A percentile compares a stretch with the other conserved stretches of the same genome.
phyloP scores from a whole-genome alignment of 306 rosid species.

The Spatholobus suberectus region DNA sequence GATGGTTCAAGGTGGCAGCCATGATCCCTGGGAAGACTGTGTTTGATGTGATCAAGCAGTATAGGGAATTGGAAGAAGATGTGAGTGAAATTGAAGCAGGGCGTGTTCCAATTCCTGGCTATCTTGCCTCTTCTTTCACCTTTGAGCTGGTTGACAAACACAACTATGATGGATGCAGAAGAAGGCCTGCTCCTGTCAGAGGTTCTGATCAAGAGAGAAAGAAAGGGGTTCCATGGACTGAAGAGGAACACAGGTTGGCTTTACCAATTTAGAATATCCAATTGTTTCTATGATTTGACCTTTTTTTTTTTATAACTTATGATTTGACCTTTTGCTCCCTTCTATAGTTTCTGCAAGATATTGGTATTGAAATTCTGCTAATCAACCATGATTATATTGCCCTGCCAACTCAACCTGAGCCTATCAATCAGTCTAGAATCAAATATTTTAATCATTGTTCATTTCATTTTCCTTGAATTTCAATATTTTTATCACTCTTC shows the following conservation, averaged over 20 bases:
- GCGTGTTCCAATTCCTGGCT: slow-evolving; percentile 74
- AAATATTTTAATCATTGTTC: background rate
- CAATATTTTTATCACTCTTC: background rate
- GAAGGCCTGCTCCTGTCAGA: slow-evolving; percentile 53
- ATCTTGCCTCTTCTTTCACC: slow-evolving; percentile 70
- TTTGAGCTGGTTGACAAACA: slow-evolving; percentile 65
- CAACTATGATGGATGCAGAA: slow-evolving; percentile 60
- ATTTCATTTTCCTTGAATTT: slow-evolving; percentile 13
- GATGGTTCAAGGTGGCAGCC: slow-evolving; percentile 74
- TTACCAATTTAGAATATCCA: slow-evolving; percentile 23
- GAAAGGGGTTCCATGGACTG: slow-evolving; percentile 73
- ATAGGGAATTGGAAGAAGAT: slow-evolving; percentile 82
- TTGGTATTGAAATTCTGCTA: slow-evolving; percentile 5
- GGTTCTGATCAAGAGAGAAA: slow-evolving; percentile 86
- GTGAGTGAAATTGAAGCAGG: slow-evolving; percentile 88
- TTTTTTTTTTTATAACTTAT: too few species aligned
- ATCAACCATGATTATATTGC: background rate
- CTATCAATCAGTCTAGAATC: background rate
- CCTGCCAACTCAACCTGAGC: background rate
- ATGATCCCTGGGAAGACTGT: slow-evolving; percentile 94
- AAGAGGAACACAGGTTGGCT: slow-evolving; percentile 87
- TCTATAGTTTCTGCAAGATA: background rate
- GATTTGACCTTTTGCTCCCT: slow-evolving; percentile 15
- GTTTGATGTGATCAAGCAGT: slow-evolving; percentile 84
- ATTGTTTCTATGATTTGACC: background rate